phyloP scores from a whole-genome alignment of 768 basidiomycete genomes.

The Mycena olivaceomarginata region DNA sequence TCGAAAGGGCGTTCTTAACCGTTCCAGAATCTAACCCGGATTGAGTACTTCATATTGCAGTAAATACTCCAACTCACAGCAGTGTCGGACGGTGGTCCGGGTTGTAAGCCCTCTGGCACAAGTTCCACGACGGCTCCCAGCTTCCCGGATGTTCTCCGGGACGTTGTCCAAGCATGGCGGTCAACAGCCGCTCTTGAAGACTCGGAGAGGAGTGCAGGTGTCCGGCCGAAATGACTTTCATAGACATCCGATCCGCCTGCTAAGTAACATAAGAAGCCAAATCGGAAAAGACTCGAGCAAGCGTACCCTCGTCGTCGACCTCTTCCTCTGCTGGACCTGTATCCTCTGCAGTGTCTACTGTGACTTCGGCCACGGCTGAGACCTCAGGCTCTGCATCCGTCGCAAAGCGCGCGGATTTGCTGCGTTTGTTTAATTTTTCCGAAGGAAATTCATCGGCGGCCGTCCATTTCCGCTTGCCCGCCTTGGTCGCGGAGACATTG shows the following conservation, averaged over 20 bases:
- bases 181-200: conserved; percentile 72
- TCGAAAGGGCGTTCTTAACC: conserved; percentile 74
- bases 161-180: conserved; percentile 72
- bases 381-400: conserved; percentile 49
- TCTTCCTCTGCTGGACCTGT: conserved; percentile 49
- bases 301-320: conserved; percentile 51
- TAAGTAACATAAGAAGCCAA: conserved; percentile 36
- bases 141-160: conserved; percentile 70
- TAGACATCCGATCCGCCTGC: conserved; percentile 66
- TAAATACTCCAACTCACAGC: conserved; percentile 49
- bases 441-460: conserved; percentile 65
- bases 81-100: conserved; percentile 50
- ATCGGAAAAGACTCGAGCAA: neutral
- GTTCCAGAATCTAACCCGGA: conserved; percentile 70
- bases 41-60: neutral
- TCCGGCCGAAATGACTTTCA: conserved; percentile 84
- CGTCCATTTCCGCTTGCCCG: conserved; percentile 72
- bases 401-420: conserved; percentile 60
- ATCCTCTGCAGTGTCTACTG: conserved; percentile 46
- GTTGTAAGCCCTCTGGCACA: conserved; percentile 63
- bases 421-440: conserved; percentile 83
- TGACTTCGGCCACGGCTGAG: conserved; percentile 41
- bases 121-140: conserved; percentile 75
- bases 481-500: conserved; percentile 90
- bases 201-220: conserved; percentile 71